A percentile compares a stretch with the other conserved stretches of the same genome.
Evolutionary conservation across 2,329 filamentous ascomycete genomes (phyloP).

Genomic region (Arthrobotrys megalospora): DNA sequence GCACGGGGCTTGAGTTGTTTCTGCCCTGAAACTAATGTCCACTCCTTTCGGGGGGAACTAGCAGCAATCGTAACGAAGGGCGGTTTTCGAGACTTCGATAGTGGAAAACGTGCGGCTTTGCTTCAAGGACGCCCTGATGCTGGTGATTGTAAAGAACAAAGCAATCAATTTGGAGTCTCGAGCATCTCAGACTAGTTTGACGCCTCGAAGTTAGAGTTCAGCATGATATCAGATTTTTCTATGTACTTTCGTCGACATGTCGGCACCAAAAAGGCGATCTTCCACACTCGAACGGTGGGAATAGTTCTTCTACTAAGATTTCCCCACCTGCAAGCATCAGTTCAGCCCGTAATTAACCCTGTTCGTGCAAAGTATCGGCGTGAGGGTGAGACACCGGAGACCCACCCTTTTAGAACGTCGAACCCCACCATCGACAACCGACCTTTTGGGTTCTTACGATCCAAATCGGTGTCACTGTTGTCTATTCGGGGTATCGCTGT

Average conservation of each 20-base stretch:
- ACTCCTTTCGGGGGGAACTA: slow-evolving; percentile 51
- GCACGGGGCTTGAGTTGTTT: slow-evolving; percentile 60
- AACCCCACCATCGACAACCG: slow-evolving; percentile 56
- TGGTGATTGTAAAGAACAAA: slow-evolving; percentile 22
- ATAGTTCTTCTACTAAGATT: slow-evolving; percentile 35
- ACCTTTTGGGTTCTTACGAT: slow-evolving; percentile 34
- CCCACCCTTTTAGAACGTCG: slow-evolving; percentile 32
- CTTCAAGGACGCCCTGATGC: background rate
- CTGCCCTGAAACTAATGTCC: slow-evolving; percentile 58
- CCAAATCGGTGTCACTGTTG: slow-evolving; percentile 28
- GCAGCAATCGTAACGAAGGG: slow-evolving; percentile 48
- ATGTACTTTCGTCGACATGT: slow-evolving; percentile 16
- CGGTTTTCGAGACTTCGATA: slow-evolving; percentile 40
- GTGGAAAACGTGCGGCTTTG: slow-evolving; percentile 26
- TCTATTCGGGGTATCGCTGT: slow-evolving; percentile 44
- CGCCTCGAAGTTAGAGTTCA: slow-evolving; percentile 30
- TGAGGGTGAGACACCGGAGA: slow-evolving; percentile 56
- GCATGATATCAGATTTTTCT: slow-evolving; percentile 45
- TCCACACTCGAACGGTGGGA: slow-evolving; percentile 28
- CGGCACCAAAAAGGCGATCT: slow-evolving; percentile 28
- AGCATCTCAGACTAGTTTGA: slow-evolving; percentile 9
- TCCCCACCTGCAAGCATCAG: slow-evolving; percentile 45
- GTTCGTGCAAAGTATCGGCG: slow-evolving; percentile 34
- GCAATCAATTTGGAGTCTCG: slow-evolving; percentile 30
- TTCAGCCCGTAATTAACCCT: slow-evolving; percentile 52